Conservation (phyloP, 495 filamentous ascomycete genomes). For the Lasiosphaeria ovina region DNA sequence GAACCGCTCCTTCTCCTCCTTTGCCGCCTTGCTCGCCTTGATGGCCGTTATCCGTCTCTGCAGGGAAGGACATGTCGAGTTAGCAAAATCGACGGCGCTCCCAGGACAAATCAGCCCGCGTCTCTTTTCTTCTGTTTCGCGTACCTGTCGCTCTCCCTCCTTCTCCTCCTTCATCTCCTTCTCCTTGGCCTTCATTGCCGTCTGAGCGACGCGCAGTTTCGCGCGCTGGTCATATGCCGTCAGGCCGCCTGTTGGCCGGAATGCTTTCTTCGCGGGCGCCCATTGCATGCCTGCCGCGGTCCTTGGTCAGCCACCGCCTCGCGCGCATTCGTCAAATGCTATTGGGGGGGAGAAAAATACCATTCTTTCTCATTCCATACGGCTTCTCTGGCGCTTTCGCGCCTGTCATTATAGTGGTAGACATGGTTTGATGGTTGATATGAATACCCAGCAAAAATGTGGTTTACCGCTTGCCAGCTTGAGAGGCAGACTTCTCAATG, state of each 20-base stretch:
- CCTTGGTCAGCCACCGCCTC: not conserved
- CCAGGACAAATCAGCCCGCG: not conserved
- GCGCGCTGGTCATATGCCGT: slow-evolving; percentile 75
- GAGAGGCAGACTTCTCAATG: too few relatives aligned
- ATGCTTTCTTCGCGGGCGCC: slow-evolving; percentile 79
- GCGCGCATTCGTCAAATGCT: not conserved
- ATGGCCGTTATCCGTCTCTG: slow-evolving; percentile 74
- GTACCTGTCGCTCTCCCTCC: slow-evolving; percentile 79
- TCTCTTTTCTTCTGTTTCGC: slow-evolving; percentile 17
- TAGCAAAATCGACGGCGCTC: not conserved
- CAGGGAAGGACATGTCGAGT: slow-evolving; percentile 12
- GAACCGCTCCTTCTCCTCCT: slow-evolving; percentile 91
- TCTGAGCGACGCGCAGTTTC: slow-evolving; percentile 59
- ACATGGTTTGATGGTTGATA: not conserved
- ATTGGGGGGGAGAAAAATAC: slow-evolving; percentile 36
- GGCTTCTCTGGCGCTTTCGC: slow-evolving; percentile 16
- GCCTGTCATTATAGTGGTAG: not conserved
- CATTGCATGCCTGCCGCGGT: slow-evolving; percentile 81
- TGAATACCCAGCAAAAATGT: too few relatives aligned
- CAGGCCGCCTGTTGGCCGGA: slow-evolving; percentile 74
- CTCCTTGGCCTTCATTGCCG: slow-evolving; percentile 81
- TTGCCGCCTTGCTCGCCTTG: slow-evolving; percentile 76
- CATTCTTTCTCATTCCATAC: slow-evolving; percentile 65
- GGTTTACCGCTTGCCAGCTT: too few relatives aligned
- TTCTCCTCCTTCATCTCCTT: slow-evolving; percentile 96